phyloP scores from a whole-genome alignment of 257 asterid genomes.

The Penstemon davidsonii region DNA sequence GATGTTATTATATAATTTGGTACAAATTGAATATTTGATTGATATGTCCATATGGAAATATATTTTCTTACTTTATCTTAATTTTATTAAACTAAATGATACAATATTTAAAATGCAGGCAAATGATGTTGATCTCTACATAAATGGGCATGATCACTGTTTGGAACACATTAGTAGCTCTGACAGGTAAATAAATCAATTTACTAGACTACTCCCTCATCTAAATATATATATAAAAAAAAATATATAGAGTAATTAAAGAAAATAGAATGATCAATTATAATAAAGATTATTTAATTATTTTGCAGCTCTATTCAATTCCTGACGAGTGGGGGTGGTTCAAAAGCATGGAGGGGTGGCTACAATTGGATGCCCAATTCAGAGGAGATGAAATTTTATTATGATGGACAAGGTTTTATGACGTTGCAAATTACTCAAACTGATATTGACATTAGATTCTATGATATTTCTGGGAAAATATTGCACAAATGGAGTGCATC shows the following conservation, averaged over 20 bases:
- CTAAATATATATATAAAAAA: neutral
- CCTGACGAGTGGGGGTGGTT: constrained; percentile 50
- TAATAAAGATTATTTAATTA: neutral
- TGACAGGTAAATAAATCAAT: constrained; percentile 28
- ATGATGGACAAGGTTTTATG: constrained; percentile 57
- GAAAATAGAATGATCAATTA: neutral
- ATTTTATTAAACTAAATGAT: neutral
- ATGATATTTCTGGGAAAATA: constrained; percentile 39
- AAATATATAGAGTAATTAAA: neutral
- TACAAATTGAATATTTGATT: too few species aligned
- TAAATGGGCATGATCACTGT: constrained; percentile 60
- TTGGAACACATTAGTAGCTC: constrained; percentile 44
- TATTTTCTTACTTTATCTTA: too few species aligned
- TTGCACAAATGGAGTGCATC: constrained; percentile 45
- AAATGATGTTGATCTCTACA: constrained; percentile 44
- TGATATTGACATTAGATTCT: constrained; percentile 35
- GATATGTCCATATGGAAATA: too few species aligned
- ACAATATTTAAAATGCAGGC: constrained; percentile 29
- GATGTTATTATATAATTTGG: too few species aligned
- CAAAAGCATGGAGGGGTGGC: constrained; percentile 45
- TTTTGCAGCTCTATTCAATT: constrained; percentile 37
- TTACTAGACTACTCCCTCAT: too few species aligned
- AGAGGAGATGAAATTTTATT: constrained; percentile 39
- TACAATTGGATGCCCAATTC: constrained; percentile 23
- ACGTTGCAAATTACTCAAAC: constrained; percentile 33